Conservation (phyloP, 75 land plant genomes). For the Adiantum capillusveneris region DNA sequence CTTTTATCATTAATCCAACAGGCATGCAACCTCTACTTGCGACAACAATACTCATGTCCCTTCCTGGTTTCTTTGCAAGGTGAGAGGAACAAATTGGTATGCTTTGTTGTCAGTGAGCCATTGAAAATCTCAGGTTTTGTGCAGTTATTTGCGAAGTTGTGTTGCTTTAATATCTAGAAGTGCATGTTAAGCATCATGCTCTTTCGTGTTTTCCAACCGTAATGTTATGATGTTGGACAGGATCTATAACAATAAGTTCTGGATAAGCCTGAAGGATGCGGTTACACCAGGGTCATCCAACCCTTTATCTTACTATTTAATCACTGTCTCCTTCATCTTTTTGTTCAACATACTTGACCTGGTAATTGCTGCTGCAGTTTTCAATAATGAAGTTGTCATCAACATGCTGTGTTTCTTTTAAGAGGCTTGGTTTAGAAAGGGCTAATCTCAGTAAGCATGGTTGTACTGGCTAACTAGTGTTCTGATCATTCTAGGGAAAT, state of each 20-base stretch:
- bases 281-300: conserved; percentile 65
- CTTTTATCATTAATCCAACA: conserved; percentile 92
- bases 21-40: conserved; percentile 97
- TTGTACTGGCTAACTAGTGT: too few species aligned
- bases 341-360: conserved; percentile 90
- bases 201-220: too few species aligned
- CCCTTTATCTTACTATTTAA: conserved; percentile 74
- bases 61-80: conserved; percentile 87
- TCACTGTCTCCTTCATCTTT: conserved; percentile 73
- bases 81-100: conserved; percentile 10
- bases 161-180: too few species aligned
- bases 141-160: too few species aligned
- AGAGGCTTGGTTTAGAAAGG: too few species aligned
- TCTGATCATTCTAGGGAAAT: conserved; percentile 87
- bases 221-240: background rate
- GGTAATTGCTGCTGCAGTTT: conserved; percentile 31
- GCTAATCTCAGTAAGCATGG: too few species aligned
- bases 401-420: too few species aligned
- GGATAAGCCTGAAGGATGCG: conserved; percentile 52
- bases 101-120: background rate
- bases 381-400: too few species aligned
- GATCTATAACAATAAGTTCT: conserved; percentile 28
- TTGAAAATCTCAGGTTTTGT: background rate
- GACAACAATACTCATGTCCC: conserved; percentile 75
- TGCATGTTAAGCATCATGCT: too few species aligned